These are phyloP conservation scores for Clathrospora elynae DNA, from an alignment of 2,329 filamentous ascomycete species.

Conservation along the genomic window DNA sequence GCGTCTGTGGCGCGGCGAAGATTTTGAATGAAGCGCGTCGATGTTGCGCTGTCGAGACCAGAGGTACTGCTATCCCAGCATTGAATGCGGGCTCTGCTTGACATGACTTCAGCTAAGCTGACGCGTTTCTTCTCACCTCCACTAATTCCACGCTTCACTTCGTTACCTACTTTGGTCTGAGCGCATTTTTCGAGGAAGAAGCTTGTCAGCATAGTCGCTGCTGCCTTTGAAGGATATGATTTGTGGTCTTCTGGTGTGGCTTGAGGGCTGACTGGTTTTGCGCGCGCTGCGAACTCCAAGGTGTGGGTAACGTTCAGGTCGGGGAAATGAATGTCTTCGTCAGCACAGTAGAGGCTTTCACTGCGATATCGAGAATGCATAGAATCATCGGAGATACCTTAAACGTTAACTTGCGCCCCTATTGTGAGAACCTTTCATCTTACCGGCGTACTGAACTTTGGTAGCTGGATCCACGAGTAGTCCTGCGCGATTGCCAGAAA, in stretches of 20 bases:
- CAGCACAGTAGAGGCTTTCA: conserved; percentile 79
- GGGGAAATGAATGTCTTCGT: conserved; percentile 80
- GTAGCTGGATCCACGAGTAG: no score
- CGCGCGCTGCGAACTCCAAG: conserved; percentile 77
- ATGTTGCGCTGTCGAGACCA: conserved; percentile 71
- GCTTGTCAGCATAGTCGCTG: conserved; percentile 43
- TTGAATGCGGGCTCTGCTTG: conserved; percentile 59
- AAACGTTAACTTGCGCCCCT: background rate
- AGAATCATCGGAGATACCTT: conserved; percentile 66
- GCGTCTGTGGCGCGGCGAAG: conserved; percentile 56
- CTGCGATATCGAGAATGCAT: conserved; percentile 77
- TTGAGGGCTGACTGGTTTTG: conserved; percentile 66
- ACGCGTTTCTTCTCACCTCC: conserved; percentile 63
- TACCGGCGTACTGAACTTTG: no score
- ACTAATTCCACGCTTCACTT: conserved; percentile 72
- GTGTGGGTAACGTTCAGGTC: conserved; percentile 84
- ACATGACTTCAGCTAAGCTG: conserved; percentile 40
- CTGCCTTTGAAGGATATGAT: background rate
- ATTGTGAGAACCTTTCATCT: background rate
- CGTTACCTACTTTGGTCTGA: conserved; percentile 68
- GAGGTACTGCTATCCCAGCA: conserved; percentile 77
- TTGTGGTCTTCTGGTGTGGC: background rate
- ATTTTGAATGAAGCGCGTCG: conserved; percentile 67
- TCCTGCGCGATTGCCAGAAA: conserved; percentile 34
- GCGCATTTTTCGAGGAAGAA: conserved; percentile 54